Evolutionary conservation across 2,329 filamentous ascomycete species (phyloP), one percentile per base, ranked within the genome.

Genomic region (Fonsecaea pedrosoi): DNA sequence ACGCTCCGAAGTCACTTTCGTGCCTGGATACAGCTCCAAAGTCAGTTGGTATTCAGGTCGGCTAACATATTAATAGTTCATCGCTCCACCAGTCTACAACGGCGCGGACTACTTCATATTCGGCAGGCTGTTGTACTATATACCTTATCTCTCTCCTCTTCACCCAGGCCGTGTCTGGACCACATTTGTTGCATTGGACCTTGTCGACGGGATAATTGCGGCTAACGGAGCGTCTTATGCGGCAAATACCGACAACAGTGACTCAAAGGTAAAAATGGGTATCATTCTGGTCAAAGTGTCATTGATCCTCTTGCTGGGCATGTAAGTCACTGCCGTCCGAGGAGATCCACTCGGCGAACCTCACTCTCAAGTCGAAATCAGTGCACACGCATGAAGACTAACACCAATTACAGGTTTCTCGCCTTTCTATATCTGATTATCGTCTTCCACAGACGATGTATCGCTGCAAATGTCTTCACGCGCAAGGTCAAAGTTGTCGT

Each of bases 161-260:
- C 84, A 87, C 69, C 85, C 85, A 0, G 85, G 84, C 2, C 81
- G 85, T 3, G 80, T 89, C 4, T 85, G 89, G 70, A 89, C 86
- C 69, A 83, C 82, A 3, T 85, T 89, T 68, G 77, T 89, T 40
- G 77, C 82, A 1, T 77, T 86, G 9, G 84, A 87, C 42, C 74
- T 77, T 1, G 75, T 82, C 0, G 81, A 88, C 45, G 80, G 80
- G 62, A 66, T 67, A 8, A 76, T 87, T 2, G 85, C 84, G 21
- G 83, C 78, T 5, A 83, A 84, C 59, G 85, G 85, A 10, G 71
- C 68, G 6, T 59, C 67, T 4, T 60, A 62, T 15, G 68, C 67
- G 10, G 65, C 66, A 57, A 72, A 72, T 53, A 6, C 65, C 18
- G 32, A 59, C 1, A 69, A 79, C 48, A 74, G 79, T 0, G 66